phyloP scores from a whole-genome alignment of 495 filamentous ascomycete genomes.

The Penicillium silybi region DNA sequence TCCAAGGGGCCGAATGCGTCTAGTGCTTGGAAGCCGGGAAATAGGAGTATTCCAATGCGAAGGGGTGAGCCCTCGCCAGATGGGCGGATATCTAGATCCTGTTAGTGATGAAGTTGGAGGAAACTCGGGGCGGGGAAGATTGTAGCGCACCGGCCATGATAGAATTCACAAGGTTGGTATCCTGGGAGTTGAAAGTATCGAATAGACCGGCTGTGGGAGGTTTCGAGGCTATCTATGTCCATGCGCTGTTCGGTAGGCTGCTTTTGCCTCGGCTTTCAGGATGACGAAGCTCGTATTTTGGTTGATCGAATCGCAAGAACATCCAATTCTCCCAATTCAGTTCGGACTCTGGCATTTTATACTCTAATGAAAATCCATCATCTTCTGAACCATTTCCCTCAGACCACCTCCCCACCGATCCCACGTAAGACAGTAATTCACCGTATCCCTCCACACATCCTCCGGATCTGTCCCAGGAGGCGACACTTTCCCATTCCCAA shows the following conservation, averaged over 20 bases:
- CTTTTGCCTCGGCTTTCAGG: conserved; percentile 15
- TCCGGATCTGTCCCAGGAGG: conserved; percentile 15
- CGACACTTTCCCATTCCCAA: conserved; percentile 14
- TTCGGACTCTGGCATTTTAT: no score
- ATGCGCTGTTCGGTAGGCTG: conserved; percentile 11
- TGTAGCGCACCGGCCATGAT: background rate
- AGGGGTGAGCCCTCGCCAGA: conserved; percentile 8
- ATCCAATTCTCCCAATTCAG: background rate
- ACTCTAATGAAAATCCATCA: conserved; percentile 1
- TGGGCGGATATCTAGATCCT: background rate
- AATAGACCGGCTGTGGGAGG: no score
- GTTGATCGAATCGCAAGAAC: conserved; percentile 8
- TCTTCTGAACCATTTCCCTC: background rate
- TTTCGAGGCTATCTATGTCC: background rate
- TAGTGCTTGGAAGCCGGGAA: conserved; percentile 37
- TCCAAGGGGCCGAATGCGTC: conserved; percentile 62
- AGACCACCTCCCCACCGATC: conserved; percentile 12
- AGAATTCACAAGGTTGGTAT: background rate
- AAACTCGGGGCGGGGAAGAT: background rate
- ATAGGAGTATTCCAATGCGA: conserved; percentile 25
- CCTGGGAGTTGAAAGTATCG: background rate
- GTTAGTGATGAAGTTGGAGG: background rate
- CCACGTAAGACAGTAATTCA: conserved; percentile 16
- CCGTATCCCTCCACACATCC: conserved; percentile 22
- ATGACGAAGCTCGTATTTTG: conserved; percentile 8